phyloP scores from a whole-genome alignment of 2,329 filamentous ascomycete genomes.

The Paecilomyces formosus region DNA sequence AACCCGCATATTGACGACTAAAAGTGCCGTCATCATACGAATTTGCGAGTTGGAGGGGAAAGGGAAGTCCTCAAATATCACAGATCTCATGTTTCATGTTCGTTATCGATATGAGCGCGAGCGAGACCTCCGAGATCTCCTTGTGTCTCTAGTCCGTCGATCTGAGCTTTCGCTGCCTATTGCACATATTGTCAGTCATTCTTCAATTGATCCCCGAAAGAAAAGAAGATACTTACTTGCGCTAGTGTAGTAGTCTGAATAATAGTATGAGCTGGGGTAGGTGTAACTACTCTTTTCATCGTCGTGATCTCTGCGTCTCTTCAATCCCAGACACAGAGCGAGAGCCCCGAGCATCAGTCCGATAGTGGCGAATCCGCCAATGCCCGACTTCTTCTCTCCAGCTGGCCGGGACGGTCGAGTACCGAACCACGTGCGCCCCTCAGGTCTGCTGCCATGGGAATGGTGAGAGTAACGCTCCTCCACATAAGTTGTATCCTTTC shows the following conservation, averaged over 20 bases:
- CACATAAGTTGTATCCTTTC: conserved; percentile 31
- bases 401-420: conserved; percentile 24
- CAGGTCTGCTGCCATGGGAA: conserved; percentile 21
- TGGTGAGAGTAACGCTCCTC: conserved; percentile 32
- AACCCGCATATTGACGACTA: not conserved
- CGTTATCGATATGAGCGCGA: conserved; percentile 3
- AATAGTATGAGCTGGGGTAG: conserved; percentile 34
- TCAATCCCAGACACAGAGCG: conserved; percentile 39
- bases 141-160: conserved; percentile 26
- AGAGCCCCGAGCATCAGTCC: conserved; percentile 37
- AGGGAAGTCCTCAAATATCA: not conserved
- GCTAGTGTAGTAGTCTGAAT: conserved; percentile 35
- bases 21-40: not conserved
- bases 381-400: conserved; percentile 29
- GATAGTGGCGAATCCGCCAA: conserved; percentile 33
- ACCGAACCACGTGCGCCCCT: conserved; percentile 35
- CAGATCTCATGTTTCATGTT: not conserved
- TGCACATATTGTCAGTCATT: conserved; percentile 1
- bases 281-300: conserved; percentile 33
- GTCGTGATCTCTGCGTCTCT: conserved; percentile 30
- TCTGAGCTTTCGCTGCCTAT: conserved; percentile 39
- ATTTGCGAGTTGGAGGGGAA: not conserved
- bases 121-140: conserved; percentile 1
- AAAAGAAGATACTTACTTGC: conserved; percentile 26
- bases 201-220: not conserved